A percentile compares a stretch with the other conserved stretches of the same genome.
Evolutionary conservation across 495 filamentous ascomycete genomes (phyloP).

Genomic region (Neurospora tetraspora): DNA sequence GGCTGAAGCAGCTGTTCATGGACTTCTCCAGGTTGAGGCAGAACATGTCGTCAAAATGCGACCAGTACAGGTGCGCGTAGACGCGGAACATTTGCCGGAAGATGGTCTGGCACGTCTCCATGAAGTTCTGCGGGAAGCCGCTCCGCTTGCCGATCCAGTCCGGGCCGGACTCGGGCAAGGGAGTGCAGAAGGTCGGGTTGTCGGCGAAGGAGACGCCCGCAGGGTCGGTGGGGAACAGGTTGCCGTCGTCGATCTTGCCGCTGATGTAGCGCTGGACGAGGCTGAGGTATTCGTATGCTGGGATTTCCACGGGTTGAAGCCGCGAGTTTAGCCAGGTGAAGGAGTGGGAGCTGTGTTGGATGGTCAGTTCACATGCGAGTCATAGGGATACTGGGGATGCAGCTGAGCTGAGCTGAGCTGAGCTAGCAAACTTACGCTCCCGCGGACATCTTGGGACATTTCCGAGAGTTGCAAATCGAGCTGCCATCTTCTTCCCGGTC

Average conservation of each 20-base stretch:
- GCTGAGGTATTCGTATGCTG: constrained; percentile 77
- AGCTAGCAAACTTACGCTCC: constrained; percentile 55
- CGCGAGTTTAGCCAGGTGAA: constrained; percentile 81
- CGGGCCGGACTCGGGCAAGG: constrained; percentile 45
- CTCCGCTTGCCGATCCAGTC: constrained; percentile 77
- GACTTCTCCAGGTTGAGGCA: constrained; percentile 71
- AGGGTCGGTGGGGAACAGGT: constrained; percentile 74
- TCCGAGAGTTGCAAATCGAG: constrained; percentile 71
- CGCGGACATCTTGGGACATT: constrained; percentile 86
- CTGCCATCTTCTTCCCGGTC: constrained; percentile 62
- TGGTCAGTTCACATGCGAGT: background rate
- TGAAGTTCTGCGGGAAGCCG: constrained; percentile 80
- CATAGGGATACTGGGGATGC: background rate
- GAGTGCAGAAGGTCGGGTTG: constrained; percentile 46
- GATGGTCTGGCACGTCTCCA: constrained; percentile 80
- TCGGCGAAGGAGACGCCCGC: constrained; percentile 48
- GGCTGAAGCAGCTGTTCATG: constrained; percentile 90
- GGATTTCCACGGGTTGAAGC: constrained; percentile 56
- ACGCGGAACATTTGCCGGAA: constrained; percentile 97
- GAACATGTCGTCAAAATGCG: constrained; percentile 76
- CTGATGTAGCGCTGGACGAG: constrained; percentile 93
- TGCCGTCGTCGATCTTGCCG: constrained; percentile 76
- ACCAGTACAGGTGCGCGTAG: constrained; percentile 85
- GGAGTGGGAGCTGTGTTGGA: constrained; percentile 57
- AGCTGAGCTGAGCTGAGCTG: background rate